Percentiles rank a stretch among this genome's conserved stretches.
phyloP scores from a whole-genome alignment of 1,284 basidiomycete species.

The Nidula niveotomentosa region DNA sequence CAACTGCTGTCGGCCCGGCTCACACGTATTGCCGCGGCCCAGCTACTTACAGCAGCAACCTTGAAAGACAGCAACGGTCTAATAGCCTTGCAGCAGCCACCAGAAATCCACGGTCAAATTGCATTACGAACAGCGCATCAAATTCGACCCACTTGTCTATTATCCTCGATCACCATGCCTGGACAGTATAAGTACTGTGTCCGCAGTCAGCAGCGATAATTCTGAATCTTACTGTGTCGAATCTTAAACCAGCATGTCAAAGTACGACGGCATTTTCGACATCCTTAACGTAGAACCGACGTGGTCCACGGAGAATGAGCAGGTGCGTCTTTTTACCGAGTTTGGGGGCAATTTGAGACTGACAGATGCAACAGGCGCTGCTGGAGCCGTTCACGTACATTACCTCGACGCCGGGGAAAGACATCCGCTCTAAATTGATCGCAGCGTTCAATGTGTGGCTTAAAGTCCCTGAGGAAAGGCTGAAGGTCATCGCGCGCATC shows the following conservation, averaged over 20 bases:
- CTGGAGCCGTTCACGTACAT: slow-evolving; percentile 93
- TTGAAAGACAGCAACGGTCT: no score
- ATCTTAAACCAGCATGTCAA: slow-evolving; percentile 13
- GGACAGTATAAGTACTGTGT: not conserved
- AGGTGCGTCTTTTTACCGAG: slow-evolving; percentile 8
- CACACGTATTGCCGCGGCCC: no score
- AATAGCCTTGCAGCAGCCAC: no score
- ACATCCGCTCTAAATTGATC: slow-evolving; percentile 87
- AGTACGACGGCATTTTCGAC: slow-evolving; percentile 25
- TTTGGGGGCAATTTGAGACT: not conserved
- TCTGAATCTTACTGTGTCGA: no score
- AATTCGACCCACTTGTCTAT: no score
- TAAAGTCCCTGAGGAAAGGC: slow-evolving; percentile 71
- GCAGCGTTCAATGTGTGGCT: slow-evolving; percentile 97
- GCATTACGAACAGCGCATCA: no score
- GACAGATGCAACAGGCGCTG: slow-evolving; percentile 44
- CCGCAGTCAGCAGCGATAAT: no score
- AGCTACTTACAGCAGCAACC: no score
- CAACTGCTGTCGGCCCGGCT: no score
- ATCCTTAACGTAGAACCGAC: slow-evolving; percentile 18
- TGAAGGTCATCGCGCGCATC: slow-evolving; percentile 75
- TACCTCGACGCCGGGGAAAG: slow-evolving; percentile 87
- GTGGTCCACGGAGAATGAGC: slow-evolving; percentile 21
- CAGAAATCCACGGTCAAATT: no score
- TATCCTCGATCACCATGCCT: not conserved